Evolutionary conservation across 306 rosid species (phyloP).

Genomic region (Crataegus laevigata): DNA sequence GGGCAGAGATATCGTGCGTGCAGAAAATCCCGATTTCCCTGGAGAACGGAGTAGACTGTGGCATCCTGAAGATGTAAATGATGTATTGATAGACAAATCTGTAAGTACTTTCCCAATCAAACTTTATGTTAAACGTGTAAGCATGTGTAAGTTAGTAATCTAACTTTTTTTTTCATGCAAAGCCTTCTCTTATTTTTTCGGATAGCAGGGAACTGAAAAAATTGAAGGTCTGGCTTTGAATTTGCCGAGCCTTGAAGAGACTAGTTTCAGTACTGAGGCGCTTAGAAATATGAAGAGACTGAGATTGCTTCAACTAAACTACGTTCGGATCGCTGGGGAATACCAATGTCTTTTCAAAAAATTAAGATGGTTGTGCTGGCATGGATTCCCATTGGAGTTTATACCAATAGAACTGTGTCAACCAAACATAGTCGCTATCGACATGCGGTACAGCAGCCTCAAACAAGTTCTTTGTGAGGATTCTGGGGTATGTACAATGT

Average conservation of each 20-base stretch:
- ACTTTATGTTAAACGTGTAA: background rate
- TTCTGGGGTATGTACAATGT: no score
- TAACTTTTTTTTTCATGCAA: no score
- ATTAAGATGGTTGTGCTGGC: background rate
- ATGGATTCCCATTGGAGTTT: background rate
- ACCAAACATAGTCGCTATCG: slow-evolving; percentile 15
- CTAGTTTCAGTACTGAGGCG: background rate
- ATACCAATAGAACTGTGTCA: background rate
- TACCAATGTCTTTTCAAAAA: slow-evolving; percentile 15
- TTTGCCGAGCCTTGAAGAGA: background rate
- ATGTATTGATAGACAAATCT: background rate
- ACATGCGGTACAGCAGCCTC: slow-evolving; percentile 25
- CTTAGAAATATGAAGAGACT: slow-evolving; percentile 27
- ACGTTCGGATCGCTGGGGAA: slow-evolving; percentile 7
- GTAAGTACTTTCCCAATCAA: background rate
- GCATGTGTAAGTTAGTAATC: no score
- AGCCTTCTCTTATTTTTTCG: background rate
- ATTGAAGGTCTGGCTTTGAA: background rate
- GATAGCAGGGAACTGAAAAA: background rate
- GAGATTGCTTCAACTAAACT: slow-evolving; percentile 27
- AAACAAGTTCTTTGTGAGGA: background rate
- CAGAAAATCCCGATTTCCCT: background rate
- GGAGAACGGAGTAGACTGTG: slow-evolving; percentile 9
- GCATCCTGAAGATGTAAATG: background rate
- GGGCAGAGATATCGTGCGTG: slow-evolving; percentile 36